Evolutionary conservation across 257 asterid species (phyloP).

Genomic region (Lycium barbarum): DNA sequence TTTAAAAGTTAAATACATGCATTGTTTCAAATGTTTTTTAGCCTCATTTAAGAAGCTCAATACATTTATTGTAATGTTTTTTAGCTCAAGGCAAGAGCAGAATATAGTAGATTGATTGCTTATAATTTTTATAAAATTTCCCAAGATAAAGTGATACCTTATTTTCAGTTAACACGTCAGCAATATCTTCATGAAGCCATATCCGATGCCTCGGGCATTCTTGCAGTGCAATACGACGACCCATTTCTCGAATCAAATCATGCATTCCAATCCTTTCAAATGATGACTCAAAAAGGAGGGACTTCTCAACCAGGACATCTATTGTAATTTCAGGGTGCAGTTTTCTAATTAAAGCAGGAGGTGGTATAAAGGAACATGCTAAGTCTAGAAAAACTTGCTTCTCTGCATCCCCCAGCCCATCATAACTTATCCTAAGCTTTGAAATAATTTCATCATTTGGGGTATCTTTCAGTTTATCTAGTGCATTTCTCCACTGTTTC

Average conservation of each 20-base stretch:
- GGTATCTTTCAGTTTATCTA: slow-evolving; percentile 11
- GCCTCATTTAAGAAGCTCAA: neutral
- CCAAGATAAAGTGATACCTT: slow-evolving; percentile 4
- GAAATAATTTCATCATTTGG: slow-evolving; percentile 31
- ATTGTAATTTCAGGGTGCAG: slow-evolving; percentile 2
- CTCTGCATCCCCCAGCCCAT: slow-evolving; percentile 27
- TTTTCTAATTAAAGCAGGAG: neutral
- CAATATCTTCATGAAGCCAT: slow-evolving; percentile 25
- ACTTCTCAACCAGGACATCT: slow-evolving; percentile 30
- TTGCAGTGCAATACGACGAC: slow-evolving; percentile 28
- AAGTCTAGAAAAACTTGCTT: slow-evolving; percentile 32
- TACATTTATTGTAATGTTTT: too few relatives aligned
- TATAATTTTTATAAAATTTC: neutral
- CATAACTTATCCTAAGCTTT: slow-evolving; percentile 33
- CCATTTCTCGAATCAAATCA: slow-evolving; percentile 35
- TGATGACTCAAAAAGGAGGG: neutral
- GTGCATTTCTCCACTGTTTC: slow-evolving; percentile 15
- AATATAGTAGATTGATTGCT: neutral
- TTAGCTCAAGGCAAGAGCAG: neutral
- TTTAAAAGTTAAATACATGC: too few relatives aligned
- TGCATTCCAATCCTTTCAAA: slow-evolving; percentile 10
- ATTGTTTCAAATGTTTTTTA: neutral
- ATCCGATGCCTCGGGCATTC: slow-evolving; percentile 10
- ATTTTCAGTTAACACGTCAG: slow-evolving; percentile 13
- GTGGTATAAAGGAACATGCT: slow-evolving; percentile 11